These are phyloP conservation scores for Trichosporon coremiiforme DNA, from an alignment of 1,284 basidiomycete genomes.

Conservation along the genomic window DNA sequence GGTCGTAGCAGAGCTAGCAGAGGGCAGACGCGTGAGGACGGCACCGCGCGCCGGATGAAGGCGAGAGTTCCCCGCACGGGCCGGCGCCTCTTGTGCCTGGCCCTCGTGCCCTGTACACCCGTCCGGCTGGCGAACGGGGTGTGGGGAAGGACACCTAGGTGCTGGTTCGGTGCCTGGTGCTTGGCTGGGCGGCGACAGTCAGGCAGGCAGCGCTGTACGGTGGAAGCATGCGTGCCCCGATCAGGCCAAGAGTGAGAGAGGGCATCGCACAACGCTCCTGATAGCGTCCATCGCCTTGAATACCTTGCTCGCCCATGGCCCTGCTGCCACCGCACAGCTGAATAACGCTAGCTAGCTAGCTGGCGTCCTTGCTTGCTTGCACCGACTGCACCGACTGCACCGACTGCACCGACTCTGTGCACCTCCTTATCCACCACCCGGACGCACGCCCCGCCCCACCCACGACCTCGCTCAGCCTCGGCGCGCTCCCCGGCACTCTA, in stretches of 20 bases:
- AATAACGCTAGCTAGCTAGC: not conserved
- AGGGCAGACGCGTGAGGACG: too few relatives aligned
- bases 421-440: too few relatives aligned
- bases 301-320: not conserved
- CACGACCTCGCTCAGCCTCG: too few relatives aligned
- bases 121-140: not conserved
- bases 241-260: not conserved
- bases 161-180: not conserved
- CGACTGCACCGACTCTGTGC: too few relatives aligned
- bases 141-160: slow-evolving; percentile 2
- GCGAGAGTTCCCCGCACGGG: slow-evolving; percentile 13
- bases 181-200: too few relatives aligned
- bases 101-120: not conserved
- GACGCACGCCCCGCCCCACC: too few relatives aligned
- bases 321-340: not conserved
- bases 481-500: too few relatives aligned
- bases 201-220: too few relatives aligned
- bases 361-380: too few relatives aligned
- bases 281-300: slow-evolving; percentile 2
- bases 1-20: not conserved
- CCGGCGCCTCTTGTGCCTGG: slow-evolving; percentile 15
- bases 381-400: too few relatives aligned
- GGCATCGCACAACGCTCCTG: not conserved
- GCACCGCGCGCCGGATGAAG: too few relatives aligned
- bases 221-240: too few relatives aligned